Percentiles rank a stretch among this genome's conserved stretches.
These are phyloP conservation scores for Tolypocladium tundrense DNA, from an alignment of 2,329 filamentous ascomycete genomes.

Conservation along the genomic window DNA sequence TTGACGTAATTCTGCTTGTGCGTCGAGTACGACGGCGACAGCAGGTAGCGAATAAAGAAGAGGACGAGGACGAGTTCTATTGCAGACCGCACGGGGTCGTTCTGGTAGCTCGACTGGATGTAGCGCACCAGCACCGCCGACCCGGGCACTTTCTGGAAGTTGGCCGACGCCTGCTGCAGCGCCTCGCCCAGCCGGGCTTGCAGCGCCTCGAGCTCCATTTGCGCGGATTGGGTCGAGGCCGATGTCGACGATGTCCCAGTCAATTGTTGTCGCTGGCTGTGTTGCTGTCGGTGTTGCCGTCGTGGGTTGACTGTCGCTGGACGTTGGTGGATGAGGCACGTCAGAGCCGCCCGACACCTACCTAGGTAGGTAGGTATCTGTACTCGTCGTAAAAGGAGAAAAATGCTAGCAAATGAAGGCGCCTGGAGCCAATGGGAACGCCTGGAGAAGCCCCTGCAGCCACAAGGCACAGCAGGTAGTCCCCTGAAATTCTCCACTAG, in stretches of 20 bases:
- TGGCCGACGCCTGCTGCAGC: conserved; percentile 43
- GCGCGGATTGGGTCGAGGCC: not conserved
- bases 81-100: conserved; percentile 86
- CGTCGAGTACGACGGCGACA: conserved; percentile 87
- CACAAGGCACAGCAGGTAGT: not conserved
- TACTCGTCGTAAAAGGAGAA: not conserved
- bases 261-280: not conserved
- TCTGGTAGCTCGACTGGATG: conserved; percentile 93
- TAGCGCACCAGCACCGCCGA: conserved; percentile 92
- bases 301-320: not conserved
- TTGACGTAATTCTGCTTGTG: conserved; percentile 83
- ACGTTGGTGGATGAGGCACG: not conserved
- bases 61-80: conserved; percentile 90
- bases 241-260: not conserved
- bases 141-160: conserved; percentile 85
- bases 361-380: too few species aligned
- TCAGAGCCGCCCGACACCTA: not conserved
- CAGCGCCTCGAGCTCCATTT: conserved; percentile 55
- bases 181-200: conserved; percentile 39
- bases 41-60: conserved; percentile 88
- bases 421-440: not conserved
- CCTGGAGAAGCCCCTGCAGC: not conserved
- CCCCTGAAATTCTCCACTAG: not conserved
- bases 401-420: not conserved
- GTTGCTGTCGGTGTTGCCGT: not conserved